These are phyloP conservation scores for Naegleria gruberi DNA, from an alignment of 208 protist species.

Conservation along the genomic window DNA sequence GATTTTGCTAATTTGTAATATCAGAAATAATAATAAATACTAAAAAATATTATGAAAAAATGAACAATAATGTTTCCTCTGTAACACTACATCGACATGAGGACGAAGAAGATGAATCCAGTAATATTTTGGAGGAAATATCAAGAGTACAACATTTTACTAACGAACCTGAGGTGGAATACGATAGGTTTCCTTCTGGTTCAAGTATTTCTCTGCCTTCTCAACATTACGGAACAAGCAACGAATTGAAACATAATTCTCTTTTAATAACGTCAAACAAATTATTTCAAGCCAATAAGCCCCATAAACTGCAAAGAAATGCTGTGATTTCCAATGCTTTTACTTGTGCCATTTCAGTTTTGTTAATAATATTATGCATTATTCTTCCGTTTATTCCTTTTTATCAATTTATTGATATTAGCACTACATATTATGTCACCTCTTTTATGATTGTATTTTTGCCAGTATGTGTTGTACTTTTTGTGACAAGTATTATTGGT, in stretches of 20 bases:
- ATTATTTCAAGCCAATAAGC: neutral
- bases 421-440: neutral
- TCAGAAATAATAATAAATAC: neutral
- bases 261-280: neutral
- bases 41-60: no score
- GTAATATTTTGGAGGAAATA: neutral
- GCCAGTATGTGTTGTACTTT: neutral
- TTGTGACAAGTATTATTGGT: neutral
- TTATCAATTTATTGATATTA: neutral
- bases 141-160: neutral
- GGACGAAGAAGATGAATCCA: neutral
- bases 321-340: neutral
- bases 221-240: neutral
- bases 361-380: neutral
- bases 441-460: neutral
- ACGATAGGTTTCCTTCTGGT: no score
- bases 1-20: neutral
- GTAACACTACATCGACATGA: no score
- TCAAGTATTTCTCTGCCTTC: no score
- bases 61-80: no score
- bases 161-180: neutral
- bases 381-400: neutral
- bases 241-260: no score
- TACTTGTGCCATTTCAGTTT: neutral
- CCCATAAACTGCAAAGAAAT: neutral